Base-by-base conservation (phyloP, 2,329 filamentous ascomycete genomes). In the Dactylellina drechsleri region DNA sequence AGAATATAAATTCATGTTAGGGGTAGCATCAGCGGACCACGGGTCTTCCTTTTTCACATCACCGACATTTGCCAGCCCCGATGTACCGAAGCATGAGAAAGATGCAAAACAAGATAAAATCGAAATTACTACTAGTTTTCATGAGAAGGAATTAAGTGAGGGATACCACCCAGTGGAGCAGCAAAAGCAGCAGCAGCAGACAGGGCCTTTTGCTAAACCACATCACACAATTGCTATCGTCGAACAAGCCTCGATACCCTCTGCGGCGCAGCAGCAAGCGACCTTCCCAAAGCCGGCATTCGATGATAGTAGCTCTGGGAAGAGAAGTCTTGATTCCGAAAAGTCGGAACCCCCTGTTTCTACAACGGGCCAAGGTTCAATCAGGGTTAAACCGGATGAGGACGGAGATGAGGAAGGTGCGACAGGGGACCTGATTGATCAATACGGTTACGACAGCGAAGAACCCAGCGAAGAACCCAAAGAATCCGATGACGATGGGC, bases 311-410 rank as follows among this genome's bases (percentile, higher is more conserved):
- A 50, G 23, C 8, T 49, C 62, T 74, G 57, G 53, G 67, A 67
- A 67, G 57, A 61, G 57, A 57, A 67, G 23, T 57, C 26, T 45
- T 26, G 70, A 74, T 56, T 57, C 70, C 70, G 62, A 74, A 58
- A 53, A 18, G 43, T 28, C 57, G 62, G 62, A 67, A 61, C 40
- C 57, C 62, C 62, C 62, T 67, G 70, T 56, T 70, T 45, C 66
- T 70, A 57, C 57, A 73, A 66, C 61, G 26, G 54, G 68, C 59
- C 56, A 74, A 40, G 41, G 23, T 50, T 40, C 56, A 67, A 66
- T 67, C 67, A 74, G 57, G 58, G 56, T 62, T 74, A 66, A 67
- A 62, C 70, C 70, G 70, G 62, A 74, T 74, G 70, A 74, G 54
- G 70, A 74, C 62, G 70, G 62, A 74, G 70, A 74, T 67, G 64